Base-by-base conservation (phyloP, 257 asterid species). In the Nicotiana knightiana region DNA sequence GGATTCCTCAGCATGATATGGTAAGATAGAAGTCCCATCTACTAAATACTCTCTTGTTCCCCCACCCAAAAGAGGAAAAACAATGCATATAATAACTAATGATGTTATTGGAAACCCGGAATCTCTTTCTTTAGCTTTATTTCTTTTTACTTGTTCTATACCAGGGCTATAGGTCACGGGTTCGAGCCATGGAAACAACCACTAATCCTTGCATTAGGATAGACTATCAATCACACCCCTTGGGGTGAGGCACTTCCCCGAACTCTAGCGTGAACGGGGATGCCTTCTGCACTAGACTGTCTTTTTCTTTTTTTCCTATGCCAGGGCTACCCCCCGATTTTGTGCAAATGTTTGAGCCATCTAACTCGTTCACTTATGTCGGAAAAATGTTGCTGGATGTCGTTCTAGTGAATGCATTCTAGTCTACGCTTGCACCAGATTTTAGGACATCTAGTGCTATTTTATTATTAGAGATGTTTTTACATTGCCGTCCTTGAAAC, bases 1-100 rank as follows among this genome's bases (percentile, higher is more conserved):
- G 97, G 76, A 93, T 96, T 82, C 98, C 99, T 68, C 99, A 93
- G 81, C 98, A 94, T 85, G 98, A 96, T 86, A 94, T 96, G 99
- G 99, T 95, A 91, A 87, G 54, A 51, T 51, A 26, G 63, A 51
- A 75, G 80, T 15, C 46, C 46, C 15, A 26, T 28, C 26, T 6
- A 75, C 28, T 75, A 51, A 26, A 26, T 51, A 15, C 63, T 75
- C 63, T 51, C 80, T 8, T 15, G 30, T 75, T 75, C 5, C 59
- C 15, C 28, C 28, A 75, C 26, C 28, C 63, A 26, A 51, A 75
- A 26, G 46, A 75, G 17, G 28, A 51, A 75, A 33, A 67, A 33
- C n/a, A 67, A 16, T 26, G 46, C 46, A 4, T 28, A 73, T 24
- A 33, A 73, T 24, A 33, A 48, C 62, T 73, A 13, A 48, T 13